These are phyloP conservation scores for Trichoderma koningii DNA, from an alignment of 2,329 filamentous ascomycete genomes.

Conservation along the genomic window DNA sequence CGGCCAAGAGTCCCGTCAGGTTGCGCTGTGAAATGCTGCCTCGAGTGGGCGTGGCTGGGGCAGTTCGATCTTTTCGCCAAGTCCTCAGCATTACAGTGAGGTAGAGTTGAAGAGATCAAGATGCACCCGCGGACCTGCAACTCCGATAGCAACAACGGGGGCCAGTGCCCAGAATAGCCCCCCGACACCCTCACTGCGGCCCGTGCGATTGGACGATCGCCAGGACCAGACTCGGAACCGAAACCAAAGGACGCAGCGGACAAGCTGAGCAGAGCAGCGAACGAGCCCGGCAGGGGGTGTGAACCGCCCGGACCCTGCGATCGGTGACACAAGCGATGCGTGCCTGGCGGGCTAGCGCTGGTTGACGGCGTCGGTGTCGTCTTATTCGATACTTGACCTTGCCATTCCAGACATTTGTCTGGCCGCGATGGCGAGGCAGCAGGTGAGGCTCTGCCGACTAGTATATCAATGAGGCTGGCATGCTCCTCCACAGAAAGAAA, in stretches of 20 bases:
- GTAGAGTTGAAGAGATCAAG: background rate
- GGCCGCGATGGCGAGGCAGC: slow-evolving; percentile 28
- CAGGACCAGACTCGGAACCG: slow-evolving; percentile 22
- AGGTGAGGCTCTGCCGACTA: too few species aligned
- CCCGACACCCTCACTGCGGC: background rate
- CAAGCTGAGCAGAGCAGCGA: slow-evolving; percentile 19
- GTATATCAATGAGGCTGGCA: slow-evolving; percentile 24
- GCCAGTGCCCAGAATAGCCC: slow-evolving; percentile 18
- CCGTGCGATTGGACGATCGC: slow-evolving; percentile 23
- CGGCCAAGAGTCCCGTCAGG: slow-evolving; percentile 7
- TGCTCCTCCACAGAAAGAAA: slow-evolving; percentile 32
- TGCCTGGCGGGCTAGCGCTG: slow-evolving; percentile 21
- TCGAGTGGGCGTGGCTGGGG: background rate
- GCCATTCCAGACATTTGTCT: slow-evolving; percentile 34
- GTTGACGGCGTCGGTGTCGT: background rate
- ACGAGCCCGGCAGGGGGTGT: background rate
- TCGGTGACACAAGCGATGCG: slow-evolving; percentile 25
- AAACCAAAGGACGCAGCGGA: slow-evolving; percentile 1
- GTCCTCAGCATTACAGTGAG: background rate
- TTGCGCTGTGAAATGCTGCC: background rate
- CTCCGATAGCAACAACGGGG: slow-evolving; percentile 19
- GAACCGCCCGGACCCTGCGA: slow-evolving; percentile 19
- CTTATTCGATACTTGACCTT: background rate
- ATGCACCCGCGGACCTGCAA: background rate
- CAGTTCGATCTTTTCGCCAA: background rate